Percentiles rank a stretch among this genome's conserved stretches.
These are phyloP conservation scores for Euphorbia celastroides DNA, from an alignment of 441 rosid species.

Conservation along the genomic window DNA sequence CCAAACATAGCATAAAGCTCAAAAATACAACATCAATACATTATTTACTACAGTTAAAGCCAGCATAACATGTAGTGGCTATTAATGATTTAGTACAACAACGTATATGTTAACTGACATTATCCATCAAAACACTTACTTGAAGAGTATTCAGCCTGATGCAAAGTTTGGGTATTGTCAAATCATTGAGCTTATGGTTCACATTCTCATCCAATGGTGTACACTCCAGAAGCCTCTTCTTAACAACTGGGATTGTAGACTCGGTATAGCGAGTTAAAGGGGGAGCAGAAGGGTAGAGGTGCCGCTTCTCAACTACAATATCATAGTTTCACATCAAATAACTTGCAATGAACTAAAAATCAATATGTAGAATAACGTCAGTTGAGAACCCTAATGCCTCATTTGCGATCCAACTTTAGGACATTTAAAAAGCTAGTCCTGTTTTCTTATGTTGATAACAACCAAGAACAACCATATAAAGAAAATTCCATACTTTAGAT, in stretches of 20 bases:
- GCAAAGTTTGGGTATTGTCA: conserved; percentile 84
- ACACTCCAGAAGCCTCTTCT: conserved; percentile 57
- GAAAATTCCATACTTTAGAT: background rate
- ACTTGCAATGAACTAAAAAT: conserved; percentile 1
- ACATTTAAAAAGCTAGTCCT: background rate
- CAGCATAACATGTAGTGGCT: background rate
- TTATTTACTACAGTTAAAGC: background rate
- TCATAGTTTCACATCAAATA: conserved; percentile 4
- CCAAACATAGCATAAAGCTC: background rate
- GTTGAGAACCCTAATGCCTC: background rate
- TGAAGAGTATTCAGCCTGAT: conserved; percentile 89
- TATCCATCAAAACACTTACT: conserved; percentile 36
- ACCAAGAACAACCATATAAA: background rate
- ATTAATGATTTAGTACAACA: background rate
- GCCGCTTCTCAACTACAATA: conserved; percentile 75
- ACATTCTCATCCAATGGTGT: conserved; percentile 44
- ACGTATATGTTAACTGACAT: background rate
- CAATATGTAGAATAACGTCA: background rate
- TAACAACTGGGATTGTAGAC: conserved; percentile 56
- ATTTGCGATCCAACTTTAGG: background rate
- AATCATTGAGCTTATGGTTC: conserved; percentile 47
- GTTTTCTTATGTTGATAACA: background rate
- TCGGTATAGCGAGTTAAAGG: conserved; percentile 94
- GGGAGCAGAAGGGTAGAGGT: conserved; percentile 77
- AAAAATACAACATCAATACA: background rate